Base-by-base conservation (phyloP, 257 asterid genomes). In the Solanum corneliomulleri region DNA sequence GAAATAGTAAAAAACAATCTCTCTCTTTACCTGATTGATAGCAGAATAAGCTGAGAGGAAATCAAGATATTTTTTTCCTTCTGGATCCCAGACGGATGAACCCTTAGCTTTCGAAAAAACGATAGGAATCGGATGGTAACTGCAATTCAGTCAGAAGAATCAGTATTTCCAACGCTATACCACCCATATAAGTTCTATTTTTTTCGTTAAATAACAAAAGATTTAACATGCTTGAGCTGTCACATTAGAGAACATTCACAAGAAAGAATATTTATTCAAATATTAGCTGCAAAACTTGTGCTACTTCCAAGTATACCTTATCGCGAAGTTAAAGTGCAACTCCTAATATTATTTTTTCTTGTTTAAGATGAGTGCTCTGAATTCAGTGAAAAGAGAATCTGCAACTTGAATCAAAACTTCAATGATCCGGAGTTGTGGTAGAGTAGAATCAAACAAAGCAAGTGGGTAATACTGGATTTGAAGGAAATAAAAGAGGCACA, bases 11-110 rank as follows among this genome's bases (percentile, higher is more conserved):
- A 42, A n/a, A 29, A 35, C 83, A 29, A 72, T 74, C 35, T 21
- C 11, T 84, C 70, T 5, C 76, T 16, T 33, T 88, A 95, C 99
- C 99, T 97, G 99, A 93, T 97, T 97, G 74, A 94, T 98, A 80
- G 99, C 99, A 86, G 99, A 97, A 87, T 97, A 97, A 85, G 99
- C 98, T 58, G 99, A 91, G 76, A 97, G 98, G 92, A 97, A 97
- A 93, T 97, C 99, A 27, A 96, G 92, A 90, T 97, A 97, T 90
- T 90, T 93, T 85, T 93, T 95, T 88, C 99, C 99, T 94, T 97
- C 99, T 41, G 99, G 99, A 87, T 97, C 99, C 95, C 95, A 92
- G 70, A 97, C 89, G 45, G 94, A 76, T 20, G 99, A 94, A 86
- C 99, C 99, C 91, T 93, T 93, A 23, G 98, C 99, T 90, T 96